Percentiles rank a stretch among this genome's conserved stretches.
Conservation (phyloP, 257 asterid genomes). For the Rauvolfia tetraphylla region DNA sequence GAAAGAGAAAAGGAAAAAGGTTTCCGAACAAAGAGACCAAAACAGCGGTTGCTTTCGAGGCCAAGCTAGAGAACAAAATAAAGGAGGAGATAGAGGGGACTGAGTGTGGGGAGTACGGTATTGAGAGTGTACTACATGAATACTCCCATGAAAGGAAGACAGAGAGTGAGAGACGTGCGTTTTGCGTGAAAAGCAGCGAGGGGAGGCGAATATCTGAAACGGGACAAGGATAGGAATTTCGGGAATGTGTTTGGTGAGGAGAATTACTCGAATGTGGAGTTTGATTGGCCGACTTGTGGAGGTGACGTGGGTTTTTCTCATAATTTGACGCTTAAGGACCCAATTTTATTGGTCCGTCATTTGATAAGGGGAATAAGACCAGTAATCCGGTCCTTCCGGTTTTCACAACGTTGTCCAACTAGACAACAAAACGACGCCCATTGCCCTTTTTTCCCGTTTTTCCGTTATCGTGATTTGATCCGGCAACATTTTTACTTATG, state of each 20-base stretch:
- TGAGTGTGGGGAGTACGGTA: background rate
- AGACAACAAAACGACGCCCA: too few relatives aligned
- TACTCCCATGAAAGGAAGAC: too few relatives aligned
- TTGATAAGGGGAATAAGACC: background rate
- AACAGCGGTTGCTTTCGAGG: conserved; percentile 59
- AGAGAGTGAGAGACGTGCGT: conserved; percentile 19
- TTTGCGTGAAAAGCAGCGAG: conserved; percentile 26
- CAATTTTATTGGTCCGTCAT: background rate
- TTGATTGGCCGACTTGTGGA: background rate
- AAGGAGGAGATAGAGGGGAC: conserved; percentile 29
- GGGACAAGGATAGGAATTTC: background rate
- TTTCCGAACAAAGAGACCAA: conserved; percentile 15
- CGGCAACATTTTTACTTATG: too few relatives aligned
- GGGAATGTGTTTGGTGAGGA: background rate
- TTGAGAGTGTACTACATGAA: too few relatives aligned
- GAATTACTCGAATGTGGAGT: background rate
- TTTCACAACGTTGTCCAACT: too few relatives aligned
- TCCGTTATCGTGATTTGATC: too few relatives aligned
- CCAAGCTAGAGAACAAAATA: conserved; percentile 39
- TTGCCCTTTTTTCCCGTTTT: too few relatives aligned
- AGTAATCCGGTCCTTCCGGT: background rate
- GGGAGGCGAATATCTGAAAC: background rate
- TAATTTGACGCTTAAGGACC: background rate
- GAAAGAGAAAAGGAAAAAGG: conserved; percentile 11
- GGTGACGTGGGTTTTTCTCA: background rate